Base-by-base conservation (phyloP, 768 basidiomycete genomes). In the Macrolepiota fuliginosa region DNA sequence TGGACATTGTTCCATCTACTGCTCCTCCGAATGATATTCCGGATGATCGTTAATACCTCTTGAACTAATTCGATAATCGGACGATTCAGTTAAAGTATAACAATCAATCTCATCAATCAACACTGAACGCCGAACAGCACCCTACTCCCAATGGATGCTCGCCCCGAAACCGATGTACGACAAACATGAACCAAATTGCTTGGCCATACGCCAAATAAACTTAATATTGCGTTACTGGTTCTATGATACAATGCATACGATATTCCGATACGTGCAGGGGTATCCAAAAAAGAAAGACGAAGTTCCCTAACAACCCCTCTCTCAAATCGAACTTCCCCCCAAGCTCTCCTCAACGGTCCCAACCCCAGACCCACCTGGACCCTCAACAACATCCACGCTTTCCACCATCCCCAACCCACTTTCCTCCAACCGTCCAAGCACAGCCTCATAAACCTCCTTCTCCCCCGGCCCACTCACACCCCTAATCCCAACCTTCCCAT, bases 401-500 rank as follows among this genome's bases (percentile, higher is more conserved):
- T 79, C 80, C 62, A 74, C 76, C 81, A 88, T 83, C 1, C 77
- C 78, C 25, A 82, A 63, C 12, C 86, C 86, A 35, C 32, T 73
- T 77, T 37, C 78, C 75, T 63, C 85, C 81, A 70, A 96, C 81
- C 6, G 73, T 68, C 72, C 96, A 73, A 15, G 95, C 83, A 0
- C 83, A 81, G 22, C 66, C 70, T 74, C 87, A 93, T 24, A 96
- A 75, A 29, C 53, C 54, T 77, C 81, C 63, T 73, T 71, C 40
- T 84, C 81, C 35, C 79, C 79, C 0, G 95, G 95, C 10, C 89
- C 88, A 32, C 73, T 77, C 2, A 94, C 93, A 17, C 93, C 93
- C 36, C 86, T 71, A 13, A 68, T 72, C 19, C 40, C 64, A 56
- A 73, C 74, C 58, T 77, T 74, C 0, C 89, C 91, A 69, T 92